Conservation (phyloP, 371 early-diverging fungal species). For the Coemansia sp. region DNA sequence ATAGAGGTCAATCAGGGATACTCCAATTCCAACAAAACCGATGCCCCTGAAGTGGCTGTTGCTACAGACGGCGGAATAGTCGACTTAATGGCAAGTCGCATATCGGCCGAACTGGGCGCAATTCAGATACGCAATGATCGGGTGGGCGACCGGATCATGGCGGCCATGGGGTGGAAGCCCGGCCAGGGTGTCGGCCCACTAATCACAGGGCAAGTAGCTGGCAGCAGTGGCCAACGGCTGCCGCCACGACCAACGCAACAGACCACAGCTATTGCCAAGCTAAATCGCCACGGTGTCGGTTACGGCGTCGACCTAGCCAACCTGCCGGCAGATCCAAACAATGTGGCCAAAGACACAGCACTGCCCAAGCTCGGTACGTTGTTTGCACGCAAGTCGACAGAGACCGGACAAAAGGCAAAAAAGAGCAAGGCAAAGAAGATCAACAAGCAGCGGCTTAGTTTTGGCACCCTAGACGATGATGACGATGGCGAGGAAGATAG, state of each 20-base stretch:
- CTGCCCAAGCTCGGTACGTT: conserved; percentile 19
- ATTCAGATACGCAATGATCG: not conserved
- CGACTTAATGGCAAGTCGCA: conserved; percentile 12
- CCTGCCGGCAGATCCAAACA: not conserved
- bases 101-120: conserved; percentile 17
- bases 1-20: not conserved
- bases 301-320: conserved; percentile 19
- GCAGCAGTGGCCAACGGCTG: conserved; percentile 1
- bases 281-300: conserved; percentile 17
- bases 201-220: not conserved
- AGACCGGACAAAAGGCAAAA: not conserved
- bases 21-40: not conserved
- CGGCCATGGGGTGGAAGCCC: conserved; percentile 42
- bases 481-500: conserved; percentile 7
- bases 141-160: conserved; percentile 26
- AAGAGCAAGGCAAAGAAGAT: not conserved
- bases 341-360: not conserved
- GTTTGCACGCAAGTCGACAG: conserved; percentile 8
- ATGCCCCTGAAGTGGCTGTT: not conserved
- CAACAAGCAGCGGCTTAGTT: conserved; percentile 25
- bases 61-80: not conserved
- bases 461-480: conserved; percentile 18
- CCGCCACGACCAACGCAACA: conserved; percentile 13
- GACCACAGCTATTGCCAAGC: not conserved
- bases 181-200: conserved; percentile 37